Conservation (phyloP, 2,329 filamentous ascomycete genomes). For the Aureobasidium sp. region DNA sequence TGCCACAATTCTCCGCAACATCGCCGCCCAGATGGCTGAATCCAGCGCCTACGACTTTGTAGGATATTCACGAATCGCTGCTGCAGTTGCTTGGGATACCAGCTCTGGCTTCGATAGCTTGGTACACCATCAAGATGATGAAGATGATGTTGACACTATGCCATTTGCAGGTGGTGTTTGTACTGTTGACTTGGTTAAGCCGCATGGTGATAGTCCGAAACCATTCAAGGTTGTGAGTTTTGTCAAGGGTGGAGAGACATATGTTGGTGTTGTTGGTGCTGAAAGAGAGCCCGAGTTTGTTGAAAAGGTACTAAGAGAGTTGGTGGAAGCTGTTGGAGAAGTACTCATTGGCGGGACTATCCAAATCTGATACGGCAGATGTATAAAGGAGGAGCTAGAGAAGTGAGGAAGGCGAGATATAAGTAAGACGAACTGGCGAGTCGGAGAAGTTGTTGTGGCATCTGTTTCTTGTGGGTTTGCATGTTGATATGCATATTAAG, state of each 20-base stretch:
- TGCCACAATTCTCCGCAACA: slow-evolving; percentile 27
- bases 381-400: too few relatives aligned
- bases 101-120: slow-evolving; percentile 25
- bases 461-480: not conserved
- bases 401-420: not conserved
- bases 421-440: not conserved
- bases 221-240: slow-evolving; percentile 59
- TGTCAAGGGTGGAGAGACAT: slow-evolving; percentile 45
- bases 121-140: slow-evolving; percentile 33
- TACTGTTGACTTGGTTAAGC: slow-evolving; percentile 30
- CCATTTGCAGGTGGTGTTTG: slow-evolving; percentile 30
- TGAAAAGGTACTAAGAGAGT: slow-evolving; percentile 40
- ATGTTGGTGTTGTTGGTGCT: slow-evolving; percentile 55
- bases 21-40: slow-evolving; percentile 31
- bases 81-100: not conserved
- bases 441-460: not conserved
- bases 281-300: slow-evolving; percentile 40
- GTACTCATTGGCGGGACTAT: not conserved
- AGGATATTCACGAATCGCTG: slow-evolving; percentile 30
- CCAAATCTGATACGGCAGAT: not conserved
- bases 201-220: slow-evolving; percentile 51
- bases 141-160: slow-evolving; percentile 48
- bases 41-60: slow-evolving; percentile 31
- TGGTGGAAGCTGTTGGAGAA: slow-evolving; percentile 36
- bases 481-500: too few relatives aligned